Base-by-base conservation (phyloP, 805 yeast genomes). In the Candida qinlingensis region DNA sequence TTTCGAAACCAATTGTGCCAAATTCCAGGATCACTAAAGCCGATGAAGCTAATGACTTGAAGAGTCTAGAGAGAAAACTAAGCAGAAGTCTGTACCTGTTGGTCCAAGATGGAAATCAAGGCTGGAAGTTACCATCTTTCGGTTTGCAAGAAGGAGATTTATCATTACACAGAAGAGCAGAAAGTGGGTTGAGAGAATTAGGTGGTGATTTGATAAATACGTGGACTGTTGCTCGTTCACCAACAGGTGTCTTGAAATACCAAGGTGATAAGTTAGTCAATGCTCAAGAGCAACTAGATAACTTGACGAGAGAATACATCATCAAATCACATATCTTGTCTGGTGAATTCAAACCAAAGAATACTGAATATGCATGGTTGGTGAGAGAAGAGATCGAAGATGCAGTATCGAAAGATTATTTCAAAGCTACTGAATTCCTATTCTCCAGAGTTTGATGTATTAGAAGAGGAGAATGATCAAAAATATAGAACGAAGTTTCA, bases 151-250 rank as follows among this genome's bases (percentile, higher is more conserved):
- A 63, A n/a, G 71, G 69, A 29, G 67, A 70, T 4, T 66, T 68
- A 38, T 68, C 72, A 41, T 75, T 94, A 54, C 90, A 87, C 63
- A 69, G 68, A 48, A 76, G 81, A 36, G 96, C 96, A 3, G 88
- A 87, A 65, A 68, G 75, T 42, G 95, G 96, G 0, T 69, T 94
- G 48, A 76, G 80, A 63, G 58, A 66, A 26, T 59, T 86, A 25
- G 96, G 96, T 19, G 96, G 96, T 33, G 78, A 74, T 9, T 65
- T 75, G 47, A 78, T 94, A 63, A 86, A 89, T 68, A 85, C 89
- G 40, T 92, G 95, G 87, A 80, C 86, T 25, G 96, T 94, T n/a
- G 89, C 98, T 27, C 80, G 79, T 48, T 85, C 85, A 5, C 98
- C 99, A 38, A 84, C 91, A 39, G 90, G 83, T 40, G 80, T 85